Percentiles rank a stretch among this genome's conserved stretches.
phyloP scores from a whole-genome alignment of 2,329 filamentous ascomycete species.

The Beauveria brongniartii region DNA sequence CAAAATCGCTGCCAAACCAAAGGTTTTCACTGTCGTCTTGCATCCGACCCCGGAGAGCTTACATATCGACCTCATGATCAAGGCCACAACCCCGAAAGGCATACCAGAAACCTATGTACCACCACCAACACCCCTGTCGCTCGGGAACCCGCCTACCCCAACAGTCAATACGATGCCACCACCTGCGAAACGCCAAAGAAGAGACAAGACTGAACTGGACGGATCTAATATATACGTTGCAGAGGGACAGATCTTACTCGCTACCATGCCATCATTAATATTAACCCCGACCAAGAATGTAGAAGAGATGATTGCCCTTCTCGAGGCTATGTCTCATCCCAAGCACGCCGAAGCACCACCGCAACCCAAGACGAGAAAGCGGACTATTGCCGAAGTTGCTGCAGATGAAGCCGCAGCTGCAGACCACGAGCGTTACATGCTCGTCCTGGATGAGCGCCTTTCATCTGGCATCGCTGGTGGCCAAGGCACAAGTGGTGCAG shows the following conservation, averaged over 20 bases:
- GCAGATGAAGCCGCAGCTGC: conserved; percentile 90
- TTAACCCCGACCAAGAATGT: conserved; percentile 66
- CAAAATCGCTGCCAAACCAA: conserved; percentile 48
- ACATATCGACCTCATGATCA: conserved; percentile 66
- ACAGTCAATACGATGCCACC: conserved; percentile 50
- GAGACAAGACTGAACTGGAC: conserved; percentile 68
- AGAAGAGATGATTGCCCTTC: conserved; percentile 61
- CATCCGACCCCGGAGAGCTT: conserved; percentile 73
- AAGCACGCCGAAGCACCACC: conserved; percentile 71
- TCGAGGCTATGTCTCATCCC: conserved; percentile 67
- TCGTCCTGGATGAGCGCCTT: conserved; percentile 79
- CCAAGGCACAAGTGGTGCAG: conserved; percentile 49
- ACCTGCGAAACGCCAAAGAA: conserved; percentile 60
- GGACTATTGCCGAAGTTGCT: conserved; percentile 88
- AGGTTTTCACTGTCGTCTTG: conserved; percentile 69
- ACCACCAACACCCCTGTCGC: conserved; percentile 58
- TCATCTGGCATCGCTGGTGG: conserved; percentile 50
- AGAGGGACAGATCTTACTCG: conserved; percentile 67
- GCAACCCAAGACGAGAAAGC: conserved; percentile 80
- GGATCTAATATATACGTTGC: conserved; percentile 63
- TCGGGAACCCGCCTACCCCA: conserved; percentile 50
- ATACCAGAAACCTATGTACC: conserved; percentile 33
- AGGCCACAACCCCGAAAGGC: conserved; percentile 60
- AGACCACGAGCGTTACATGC: conserved; percentile 85
- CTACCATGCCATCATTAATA: conserved; percentile 66